A percentile compares a stretch with the other conserved stretches of the same genome.
These are phyloP conservation scores for Rhizophagus clarus DNA, from an alignment of 192 early-diverging fungal genomes.

Conservation along the genomic window DNA sequence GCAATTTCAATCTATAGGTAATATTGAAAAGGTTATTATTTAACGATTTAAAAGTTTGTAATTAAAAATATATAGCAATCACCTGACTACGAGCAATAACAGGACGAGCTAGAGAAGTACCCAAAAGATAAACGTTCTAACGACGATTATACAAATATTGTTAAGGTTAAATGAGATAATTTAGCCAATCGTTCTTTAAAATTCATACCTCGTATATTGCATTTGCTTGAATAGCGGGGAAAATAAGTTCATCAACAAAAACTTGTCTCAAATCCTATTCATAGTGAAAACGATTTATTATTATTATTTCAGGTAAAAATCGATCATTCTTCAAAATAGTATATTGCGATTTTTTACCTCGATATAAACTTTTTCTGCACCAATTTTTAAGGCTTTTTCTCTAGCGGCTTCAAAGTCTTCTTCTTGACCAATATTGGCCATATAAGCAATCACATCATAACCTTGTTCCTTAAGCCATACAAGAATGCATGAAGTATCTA, in stretches of 20 bases:
- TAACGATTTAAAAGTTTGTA: constrained; percentile 38
- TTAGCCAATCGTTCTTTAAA: not conserved
- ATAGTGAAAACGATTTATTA: not conserved
- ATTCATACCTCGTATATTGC: constrained; percentile 78
- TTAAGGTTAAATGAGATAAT: not conserved
- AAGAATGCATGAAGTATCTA: constrained; percentile 99
- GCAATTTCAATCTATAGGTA: constrained; percentile 87
- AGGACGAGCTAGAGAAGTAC: constrained; percentile 96
- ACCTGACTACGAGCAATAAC: constrained; percentile 80
- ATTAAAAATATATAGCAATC: constrained; percentile 2
- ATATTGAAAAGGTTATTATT: constrained; percentile 1
- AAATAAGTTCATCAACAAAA: constrained; percentile 92
- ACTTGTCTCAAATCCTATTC: constrained; percentile 85
- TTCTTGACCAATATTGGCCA: constrained; percentile 99
- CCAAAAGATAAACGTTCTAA: constrained; percentile 87
- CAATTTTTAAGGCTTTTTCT: constrained; percentile 89
- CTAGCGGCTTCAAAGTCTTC: constrained; percentile 97
- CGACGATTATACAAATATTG: not conserved
- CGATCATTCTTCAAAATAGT: not conserved
- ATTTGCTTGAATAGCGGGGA: constrained; percentile 93
- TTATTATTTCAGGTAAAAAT: not conserved
- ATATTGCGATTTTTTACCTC: constrained; percentile 57
- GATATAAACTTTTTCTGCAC: constrained; percentile 93
- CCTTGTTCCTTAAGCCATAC: constrained; percentile 98
- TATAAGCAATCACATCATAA: constrained; percentile 95